Evolutionary conservation across 345 rosid species (phyloP).

Genomic region (Geranium brycei): DNA sequence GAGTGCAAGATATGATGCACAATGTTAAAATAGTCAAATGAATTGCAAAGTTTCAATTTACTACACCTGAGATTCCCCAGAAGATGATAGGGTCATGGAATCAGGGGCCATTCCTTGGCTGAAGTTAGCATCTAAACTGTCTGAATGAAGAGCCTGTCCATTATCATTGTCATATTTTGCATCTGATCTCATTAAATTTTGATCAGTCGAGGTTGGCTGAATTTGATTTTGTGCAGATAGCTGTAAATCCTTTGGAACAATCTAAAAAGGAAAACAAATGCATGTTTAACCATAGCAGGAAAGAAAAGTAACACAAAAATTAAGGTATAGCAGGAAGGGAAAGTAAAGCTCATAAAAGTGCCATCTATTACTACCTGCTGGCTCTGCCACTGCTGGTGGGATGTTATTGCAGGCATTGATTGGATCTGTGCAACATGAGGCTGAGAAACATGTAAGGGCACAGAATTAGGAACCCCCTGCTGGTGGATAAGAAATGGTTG

Average conservation of each 20-base stretch:
- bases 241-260: constrained; percentile 36
- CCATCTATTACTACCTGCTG: constrained; percentile 34
- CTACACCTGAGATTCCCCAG: constrained; percentile 52
- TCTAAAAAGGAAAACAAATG: constrained; percentile 22
- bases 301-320: too few species aligned
- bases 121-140: constrained; percentile 36
- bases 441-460: constrained; percentile 48
- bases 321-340: not conserved
- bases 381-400: constrained; percentile 58
- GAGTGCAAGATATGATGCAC: not conserved
- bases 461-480: constrained; percentile 49
- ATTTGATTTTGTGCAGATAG: constrained; percentile 35
- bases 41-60: not conserved
- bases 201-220: constrained; percentile 41
- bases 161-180: constrained; percentile 45
- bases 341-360: not conserved
- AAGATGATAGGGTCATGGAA: constrained; percentile 33
- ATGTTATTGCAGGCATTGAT: constrained; percentile 31
- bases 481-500: constrained; percentile 73
- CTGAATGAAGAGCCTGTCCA: constrained; percentile 45
- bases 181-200: constrained; percentile 33
- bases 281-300: not conserved
- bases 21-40: too few species aligned
- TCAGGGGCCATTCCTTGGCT: constrained; percentile 37
- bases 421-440: constrained; percentile 47